Evolutionary conservation across 1,139 yeast species (phyloP).

Genomic region (Diutina neorugosa): DNA sequence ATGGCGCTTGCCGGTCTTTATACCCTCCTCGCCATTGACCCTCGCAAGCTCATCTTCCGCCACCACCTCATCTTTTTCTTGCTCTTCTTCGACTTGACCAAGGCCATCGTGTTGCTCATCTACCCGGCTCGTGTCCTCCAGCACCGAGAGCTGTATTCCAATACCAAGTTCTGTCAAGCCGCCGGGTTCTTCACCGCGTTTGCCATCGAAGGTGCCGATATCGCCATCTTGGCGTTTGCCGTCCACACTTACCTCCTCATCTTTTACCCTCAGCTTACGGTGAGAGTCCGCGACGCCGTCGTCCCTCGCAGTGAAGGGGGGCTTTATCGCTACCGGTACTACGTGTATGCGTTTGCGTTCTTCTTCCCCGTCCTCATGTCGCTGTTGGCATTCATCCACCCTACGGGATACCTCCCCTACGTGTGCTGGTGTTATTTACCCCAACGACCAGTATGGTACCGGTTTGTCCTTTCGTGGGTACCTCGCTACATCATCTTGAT

Average conservation of each 20-base stretch:
- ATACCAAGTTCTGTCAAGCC: conserved; percentile 49
- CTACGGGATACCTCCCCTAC: conserved; percentile 44
- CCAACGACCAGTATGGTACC: conserved; percentile 60
- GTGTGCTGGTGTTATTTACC: conserved; percentile 81
- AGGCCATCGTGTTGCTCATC: conserved; percentile 57
- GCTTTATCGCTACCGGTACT: conserved; percentile 44
- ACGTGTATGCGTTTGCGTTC: conserved; percentile 48
- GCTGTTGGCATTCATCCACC: conserved; percentile 51
- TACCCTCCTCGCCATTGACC: conserved; percentile 48
- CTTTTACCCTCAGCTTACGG: conserved; percentile 42
- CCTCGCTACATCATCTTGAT: conserved; percentile 64
- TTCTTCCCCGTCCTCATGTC: conserved; percentile 61
- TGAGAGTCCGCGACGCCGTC: conserved; percentile 28
- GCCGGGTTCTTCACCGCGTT: conserved; percentile 80
- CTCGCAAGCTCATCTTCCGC: conserved; percentile 48
- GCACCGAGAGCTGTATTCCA: conserved; percentile 36
- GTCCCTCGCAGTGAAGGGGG: conserved; percentile 54
- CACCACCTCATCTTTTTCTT: conserved; percentile 63
- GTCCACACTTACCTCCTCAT: conserved; percentile 69
- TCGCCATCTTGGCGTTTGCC: conserved; percentile 76
- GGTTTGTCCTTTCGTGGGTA: conserved; percentile 69
- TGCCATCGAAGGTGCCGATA: conserved; percentile 79
- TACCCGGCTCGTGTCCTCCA: conserved; percentile 57
- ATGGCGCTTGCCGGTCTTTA: conserved; percentile 19
- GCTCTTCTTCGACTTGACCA: conserved; percentile 59